phyloP scores from a whole-genome alignment of 2,329 filamentous ascomycete genomes.

The Trichophaea hybrida region DNA sequence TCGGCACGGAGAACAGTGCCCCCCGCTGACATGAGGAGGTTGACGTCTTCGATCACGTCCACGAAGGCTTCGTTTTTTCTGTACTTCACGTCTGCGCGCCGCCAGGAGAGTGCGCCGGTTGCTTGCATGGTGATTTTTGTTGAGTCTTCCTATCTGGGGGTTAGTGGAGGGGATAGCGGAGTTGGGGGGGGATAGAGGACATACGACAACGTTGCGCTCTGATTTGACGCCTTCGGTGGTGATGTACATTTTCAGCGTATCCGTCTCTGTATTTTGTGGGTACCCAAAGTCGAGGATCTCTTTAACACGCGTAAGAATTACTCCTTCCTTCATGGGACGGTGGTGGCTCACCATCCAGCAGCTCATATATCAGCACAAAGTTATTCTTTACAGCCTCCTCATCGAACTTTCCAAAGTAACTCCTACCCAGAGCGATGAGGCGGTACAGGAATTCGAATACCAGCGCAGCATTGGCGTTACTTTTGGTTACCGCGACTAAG shows the following conservation, averaged over 20 bases:
- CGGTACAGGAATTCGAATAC: constrained; percentile 97
- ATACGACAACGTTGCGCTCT: constrained; percentile 47
- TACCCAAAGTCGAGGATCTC: constrained; percentile 99
- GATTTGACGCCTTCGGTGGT: constrained; percentile 98
- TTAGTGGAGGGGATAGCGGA: background rate
- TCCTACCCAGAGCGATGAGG: constrained; percentile 74
- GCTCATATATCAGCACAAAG: constrained; percentile 95
- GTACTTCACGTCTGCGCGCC: constrained; percentile 94
- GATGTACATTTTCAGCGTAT: constrained; percentile 99
- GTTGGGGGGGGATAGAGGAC: constrained; percentile 25
- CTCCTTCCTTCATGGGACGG: background rate
- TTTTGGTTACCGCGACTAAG: constrained; percentile 91
- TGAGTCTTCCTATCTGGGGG: constrained; percentile 52
- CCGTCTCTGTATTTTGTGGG: constrained; percentile 95
- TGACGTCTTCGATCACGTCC: constrained; percentile 97
- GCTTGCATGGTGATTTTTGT: constrained; percentile 99
- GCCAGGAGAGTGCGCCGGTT: constrained; percentile 90
- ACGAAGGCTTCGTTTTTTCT: constrained; percentile 99
- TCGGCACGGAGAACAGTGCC: constrained; percentile 84
- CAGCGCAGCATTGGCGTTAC: constrained; percentile 94
- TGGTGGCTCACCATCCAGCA: constrained; percentile 61
- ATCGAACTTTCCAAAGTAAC: constrained; percentile 98
- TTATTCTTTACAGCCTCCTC: constrained; percentile 99
- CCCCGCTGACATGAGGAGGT: constrained; percentile 86
- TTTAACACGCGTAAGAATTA: constrained; percentile 30